These are phyloP conservation scores for Malassezia equina DNA, from an alignment of 1,284 basidiomycete species.

Conservation along the genomic window DNA sequence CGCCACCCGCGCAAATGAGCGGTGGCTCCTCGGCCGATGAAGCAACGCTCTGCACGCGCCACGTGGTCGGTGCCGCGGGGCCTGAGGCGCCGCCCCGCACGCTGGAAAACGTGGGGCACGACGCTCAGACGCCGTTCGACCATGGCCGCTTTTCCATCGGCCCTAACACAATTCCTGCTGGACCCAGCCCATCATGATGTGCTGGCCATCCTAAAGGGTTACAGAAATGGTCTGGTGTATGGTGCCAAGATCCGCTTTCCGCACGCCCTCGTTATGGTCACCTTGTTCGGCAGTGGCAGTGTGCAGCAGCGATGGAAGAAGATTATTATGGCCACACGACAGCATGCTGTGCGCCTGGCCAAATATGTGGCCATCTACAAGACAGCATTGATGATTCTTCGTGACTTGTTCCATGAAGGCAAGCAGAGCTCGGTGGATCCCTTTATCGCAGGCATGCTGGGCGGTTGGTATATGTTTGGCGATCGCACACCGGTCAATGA, in stretches of 20 bases:
- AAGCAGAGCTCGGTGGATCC: conserved; percentile 71
- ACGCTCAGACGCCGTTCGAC: neutral
- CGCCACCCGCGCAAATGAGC: neutral
- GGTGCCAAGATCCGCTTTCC: conserved; percentile 87
- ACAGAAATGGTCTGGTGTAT: conserved; percentile 88
- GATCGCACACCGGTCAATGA: conserved; percentile 94
- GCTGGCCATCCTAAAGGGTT: conserved; percentile 74
- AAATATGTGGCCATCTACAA: conserved; percentile 95
- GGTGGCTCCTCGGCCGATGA: neutral
- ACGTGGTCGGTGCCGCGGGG: neutral
- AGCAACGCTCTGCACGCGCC: neutral
- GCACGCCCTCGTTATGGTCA: conserved; percentile 97
- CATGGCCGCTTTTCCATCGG: conserved; percentile 17
- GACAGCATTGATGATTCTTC: conserved; percentile 67
- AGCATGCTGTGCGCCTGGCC: conserved; percentile 76
- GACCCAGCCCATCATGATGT: conserved; percentile 74
- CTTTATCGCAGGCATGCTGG: conserved; percentile 83
- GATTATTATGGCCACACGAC: conserved; percentile 77
- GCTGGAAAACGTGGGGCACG: neutral
- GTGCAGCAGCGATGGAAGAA: conserved; percentile 55
- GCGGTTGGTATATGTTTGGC: conserved; percentile 87
- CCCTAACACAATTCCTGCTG: conserved; percentile 34
- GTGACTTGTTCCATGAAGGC: conserved; percentile 51
- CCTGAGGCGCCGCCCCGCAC: neutral
- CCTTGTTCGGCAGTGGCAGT: conserved; percentile 59